A percentile compares a stretch with the other conserved stretches of the same genome.
Evolutionary conservation across 768 basidiomycete genomes (phyloP).

Genomic region (Tylopilus rubrobrunneus): DNA sequence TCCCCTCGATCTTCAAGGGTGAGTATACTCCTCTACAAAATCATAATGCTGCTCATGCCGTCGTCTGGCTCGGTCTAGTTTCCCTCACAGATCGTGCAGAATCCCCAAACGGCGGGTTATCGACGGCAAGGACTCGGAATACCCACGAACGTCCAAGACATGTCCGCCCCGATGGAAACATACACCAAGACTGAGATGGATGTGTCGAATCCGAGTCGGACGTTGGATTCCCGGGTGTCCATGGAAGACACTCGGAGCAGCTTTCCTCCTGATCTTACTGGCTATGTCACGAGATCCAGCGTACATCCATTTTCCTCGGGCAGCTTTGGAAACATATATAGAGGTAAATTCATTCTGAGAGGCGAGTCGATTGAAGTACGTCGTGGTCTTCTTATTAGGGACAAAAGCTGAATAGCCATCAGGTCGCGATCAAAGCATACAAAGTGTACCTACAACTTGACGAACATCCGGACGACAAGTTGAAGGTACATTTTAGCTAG

Average conservation of each 20-base stretch:
- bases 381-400: too few relatives aligned
- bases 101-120: too few relatives aligned
- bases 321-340: too few relatives aligned
- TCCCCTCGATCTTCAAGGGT: not conserved
- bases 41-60: too few relatives aligned
- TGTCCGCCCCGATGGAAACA: not conserved
- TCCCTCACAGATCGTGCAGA: too few relatives aligned
- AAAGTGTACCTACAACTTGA: not conserved
- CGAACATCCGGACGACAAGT: not conserved
- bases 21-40: not conserved
- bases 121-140: too few relatives aligned
- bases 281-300: not conserved
- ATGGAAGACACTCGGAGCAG: too few relatives aligned
- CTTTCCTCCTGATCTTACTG: conserved; percentile 1
- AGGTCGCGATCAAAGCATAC: conserved; percentile 1
- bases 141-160: too few relatives aligned
- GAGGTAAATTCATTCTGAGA: not conserved
- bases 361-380: not conserved
- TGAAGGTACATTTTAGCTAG: not conserved
- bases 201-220: not conserved
- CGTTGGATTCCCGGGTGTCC: too few relatives aligned
- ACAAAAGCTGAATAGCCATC: not conserved
- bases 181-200: not conserved
- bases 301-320: not conserved
- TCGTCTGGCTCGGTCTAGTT: too few relatives aligned